Evolutionary conservation across 169 alveolate species (phyloP), one percentile per base, ranked within the genome.

Genomic region (Eimeria praecox): DNA sequence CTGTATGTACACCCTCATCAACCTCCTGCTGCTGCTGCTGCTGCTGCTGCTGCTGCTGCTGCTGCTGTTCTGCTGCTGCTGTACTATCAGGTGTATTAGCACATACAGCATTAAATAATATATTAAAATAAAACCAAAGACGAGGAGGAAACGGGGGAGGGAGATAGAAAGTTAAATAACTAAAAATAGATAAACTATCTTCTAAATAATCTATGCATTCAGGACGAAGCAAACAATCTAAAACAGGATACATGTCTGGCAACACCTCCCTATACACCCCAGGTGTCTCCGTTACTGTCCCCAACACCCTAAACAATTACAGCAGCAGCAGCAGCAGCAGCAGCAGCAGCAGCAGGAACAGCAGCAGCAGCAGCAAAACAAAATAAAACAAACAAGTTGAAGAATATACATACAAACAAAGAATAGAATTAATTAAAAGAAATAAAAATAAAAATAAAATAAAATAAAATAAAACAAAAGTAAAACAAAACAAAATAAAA

Each of bases 211-310:
- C 78, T 14, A 73, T 54, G 46, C 49, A 38, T 12, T 75, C 95
- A 24, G 90, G 90, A 30, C 90, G 22, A 22, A 75, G 18, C 40
- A 90, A 22, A n/a, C n/a, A 78, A 35, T 75, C 90, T 22, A 90
- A 75, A 6, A 62, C 90, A 27, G 90, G 88, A 14, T 27, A 73
- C 80, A 90, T 27, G 22, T 90, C 82, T 6, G 75, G 54, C 40
- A 75, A 42, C 20, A 90, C n/a, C 90, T 90, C 95, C 10, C 90
- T n/a, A 82, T 73, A 90, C 24, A 90, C 46, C 0, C 59, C 77
- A 27, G 95, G 95, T n/a, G 95, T 75, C 80, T 90, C 95, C 10
- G 95, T 75, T 59, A 90, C 80, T 59, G 95, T n/a, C 5, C 75
- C 59, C 38, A 90, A 71, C 46, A 90, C 95, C 44, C 95, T 90